Evolutionary conservation across 2,329 filamentous ascomycete species (phyloP).

Genomic region (Talaromyces sp.): DNA sequence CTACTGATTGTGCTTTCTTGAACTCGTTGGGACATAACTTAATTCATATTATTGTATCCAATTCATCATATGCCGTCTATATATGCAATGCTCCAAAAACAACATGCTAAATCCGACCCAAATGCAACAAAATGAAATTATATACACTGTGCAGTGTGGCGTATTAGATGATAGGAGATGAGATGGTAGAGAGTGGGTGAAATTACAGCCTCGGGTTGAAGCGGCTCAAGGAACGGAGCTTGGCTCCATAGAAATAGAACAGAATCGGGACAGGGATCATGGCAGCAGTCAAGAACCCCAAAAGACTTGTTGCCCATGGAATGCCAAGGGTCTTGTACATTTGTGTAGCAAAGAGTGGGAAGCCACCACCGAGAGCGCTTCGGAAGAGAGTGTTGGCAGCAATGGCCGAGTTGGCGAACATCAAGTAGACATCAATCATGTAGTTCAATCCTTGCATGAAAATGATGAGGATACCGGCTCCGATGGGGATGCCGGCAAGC

Average conservation of each 20-base stretch:
- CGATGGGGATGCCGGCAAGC: slow-evolving; percentile 45
- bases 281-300: slow-evolving; percentile 40
- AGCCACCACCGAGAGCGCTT: slow-evolving; percentile 35
- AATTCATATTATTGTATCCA: not conserved
- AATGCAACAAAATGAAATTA: not conserved
- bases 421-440: slow-evolving; percentile 44
- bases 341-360: slow-evolving; percentile 37
- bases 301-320: slow-evolving; percentile 40
- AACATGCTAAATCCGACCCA: not conserved
- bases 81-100: not conserved
- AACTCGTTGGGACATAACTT: not conserved
- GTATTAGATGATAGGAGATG: not conserved
- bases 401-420: slow-evolving; percentile 42
- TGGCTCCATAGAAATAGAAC: slow-evolving; percentile 50
- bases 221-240: slow-evolving; percentile 45
- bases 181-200: not conserved
- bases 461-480: slow-evolving; percentile 44
- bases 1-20: not conserved
- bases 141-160: not conserved
- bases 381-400: slow-evolving; percentile 41
- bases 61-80: not conserved
- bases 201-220: slow-evolving; percentile 29
- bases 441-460: slow-evolving; percentile 48
- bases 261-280: slow-evolving; percentile 51
- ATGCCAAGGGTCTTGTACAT: slow-evolving; percentile 43